phyloP scores from a whole-genome alignment of 768 basidiomycete species.

The Podaxis mareebaensis region DNA sequence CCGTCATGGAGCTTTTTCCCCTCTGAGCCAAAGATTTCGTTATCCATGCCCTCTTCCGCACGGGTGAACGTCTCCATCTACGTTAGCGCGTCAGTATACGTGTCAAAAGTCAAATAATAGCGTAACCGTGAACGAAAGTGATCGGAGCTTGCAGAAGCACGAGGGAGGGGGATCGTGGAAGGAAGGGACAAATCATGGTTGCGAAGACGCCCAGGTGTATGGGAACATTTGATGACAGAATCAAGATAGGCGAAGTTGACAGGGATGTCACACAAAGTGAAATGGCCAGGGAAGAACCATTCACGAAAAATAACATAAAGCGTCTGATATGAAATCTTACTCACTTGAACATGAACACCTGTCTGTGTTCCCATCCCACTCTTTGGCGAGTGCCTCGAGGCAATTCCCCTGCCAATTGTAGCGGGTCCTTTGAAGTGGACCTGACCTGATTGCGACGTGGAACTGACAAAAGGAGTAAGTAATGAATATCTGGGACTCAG shows the following conservation, averaged over 20 bases:
- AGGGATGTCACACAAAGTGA: not conserved
- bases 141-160: not conserved
- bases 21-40: conserved; percentile 24
- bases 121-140: not conserved
- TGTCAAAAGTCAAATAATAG: not conserved
- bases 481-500: not conserved
- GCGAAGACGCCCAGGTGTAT: not conserved
- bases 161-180: not conserved
- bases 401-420: conserved; percentile 3
- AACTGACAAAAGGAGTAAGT: not conserved
- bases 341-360: conserved; percentile 50
- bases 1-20: conserved; percentile 22
- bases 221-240: not conserved
- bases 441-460: conserved; percentile 1
- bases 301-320: not conserved
- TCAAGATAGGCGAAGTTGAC: not conserved
- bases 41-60: conserved; percentile 29
- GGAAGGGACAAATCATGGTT: not conserved
- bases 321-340: conserved; percentile 12
- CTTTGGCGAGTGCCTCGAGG: conserved; percentile 20
- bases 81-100: not conserved
- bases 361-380: conserved; percentile 10
- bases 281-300: not conserved
- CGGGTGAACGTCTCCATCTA: conserved; percentile 53
- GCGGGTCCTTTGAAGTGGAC: conserved; percentile 4